Base-by-base conservation (phyloP, 257 asterid species). In the Thymus quinquecostatus region DNA sequence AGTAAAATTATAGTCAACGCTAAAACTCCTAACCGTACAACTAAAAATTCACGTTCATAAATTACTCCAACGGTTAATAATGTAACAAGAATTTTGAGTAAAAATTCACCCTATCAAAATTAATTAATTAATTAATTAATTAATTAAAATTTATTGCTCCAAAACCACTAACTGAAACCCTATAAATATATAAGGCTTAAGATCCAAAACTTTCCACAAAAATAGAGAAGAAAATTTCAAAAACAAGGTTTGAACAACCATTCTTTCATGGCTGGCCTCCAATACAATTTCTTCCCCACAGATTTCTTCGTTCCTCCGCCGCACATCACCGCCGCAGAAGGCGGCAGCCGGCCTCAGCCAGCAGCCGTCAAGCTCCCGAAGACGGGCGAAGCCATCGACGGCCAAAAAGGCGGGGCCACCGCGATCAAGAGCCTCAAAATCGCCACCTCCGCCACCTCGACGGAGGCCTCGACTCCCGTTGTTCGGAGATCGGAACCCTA, bases 231-330 rank as follows among this genome's bases (percentile, higher is more conserved):
- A 13, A 36, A 36, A 0, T 36, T 36, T 36, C 3, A 32, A 0
- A 66, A 21, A 65, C 57, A 61, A 48, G 34, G 8, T 1, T 10
- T 33, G 36, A 14, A 9, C 9, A 6, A 13, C 33, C 13, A 66
- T 66, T 41, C 3, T 75, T 81, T 68, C 75, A 86, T 86, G 90
- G 90, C 90, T 36, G 90, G 90, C 2, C 83, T 83, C 41, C 86
- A 83, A 64, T 86, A 86, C 86, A 81, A 79, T 3, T 86, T 81
- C 74, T 86, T 86, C 72, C 90, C 90, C 30, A 86, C 90, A 13
- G 88, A 83, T 73, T 83, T 86, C 82, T 75, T 79, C 69, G 73
- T 79, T 30, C 88, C 88, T 71, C 74, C 75, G 12, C 84, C 82
- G 50, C 79, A 66, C 14, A 53, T 76, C 75, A 13, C 74, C 12